Base-by-base conservation (phyloP, 2,329 filamentous ascomycete genomes). In the Aspergillus japonicus region DNA sequence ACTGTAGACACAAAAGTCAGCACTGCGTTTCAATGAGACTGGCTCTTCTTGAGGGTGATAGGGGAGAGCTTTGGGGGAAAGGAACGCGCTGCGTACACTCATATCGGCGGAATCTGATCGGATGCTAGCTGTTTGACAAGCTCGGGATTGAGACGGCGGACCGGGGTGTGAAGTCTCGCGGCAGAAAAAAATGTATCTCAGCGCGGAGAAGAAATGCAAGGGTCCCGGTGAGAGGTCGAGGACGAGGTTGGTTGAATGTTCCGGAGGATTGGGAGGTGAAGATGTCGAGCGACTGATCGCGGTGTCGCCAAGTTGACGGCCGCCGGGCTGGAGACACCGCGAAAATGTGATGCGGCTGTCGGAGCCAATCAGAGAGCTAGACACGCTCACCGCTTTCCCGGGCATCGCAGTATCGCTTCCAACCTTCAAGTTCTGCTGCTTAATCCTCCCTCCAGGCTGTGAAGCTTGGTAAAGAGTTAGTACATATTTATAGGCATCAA, bases 1-100 rank as follows among this genome's bases (percentile, higher is more conserved):
- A 96, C 86, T 89, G 52, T 35, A 59, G n/a, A 4, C 11, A 11
- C 5, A 11, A 10, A 24, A 55, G 53, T 24, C 10, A 48, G n/a
- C 19, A 6, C 11, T 23, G 4, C 11, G 2, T 3, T 2, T 4
- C 26, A 24, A 3, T 16, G 4, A 4, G 4, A 2, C 26, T 11
- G 2, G 7, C 19, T 29, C 16, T 4, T 5, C 5, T 31, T 6
- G 10, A 10, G 42, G 33, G 8, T 47, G 10, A 14, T 79, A 78
- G 19, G 4, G 11, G 42, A 54, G 31, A 33, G 12, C 11, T 26
- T 24, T 10, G 16, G 26, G 44, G 33, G 24, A 50, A 6, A 42
- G 50, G 31, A 35, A 50, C 42, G 50, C 35, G 53, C 54, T 52
- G 72, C 68, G 49, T 59, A 75, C 73, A 67, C 71, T 75, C 73